Base-by-base conservation (phyloP, 129 eudicot species). In the Smallanthus sonchifolius region DNA sequence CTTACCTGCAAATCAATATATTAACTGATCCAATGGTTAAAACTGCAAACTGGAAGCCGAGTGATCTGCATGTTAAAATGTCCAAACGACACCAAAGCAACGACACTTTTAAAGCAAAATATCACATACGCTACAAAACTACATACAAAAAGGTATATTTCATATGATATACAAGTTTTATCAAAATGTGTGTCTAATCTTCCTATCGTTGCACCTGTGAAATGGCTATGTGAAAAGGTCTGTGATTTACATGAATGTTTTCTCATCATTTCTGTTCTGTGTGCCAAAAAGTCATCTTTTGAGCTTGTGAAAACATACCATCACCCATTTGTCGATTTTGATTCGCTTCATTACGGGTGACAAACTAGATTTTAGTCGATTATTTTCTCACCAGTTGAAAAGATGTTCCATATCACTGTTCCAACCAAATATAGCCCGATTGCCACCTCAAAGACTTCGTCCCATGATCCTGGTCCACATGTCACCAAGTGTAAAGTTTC, bases 391-490 rank as follows among this genome's bases (percentile, higher is more conserved):
- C 97, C 97, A 1, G 96, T 92, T 1, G 97, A 85, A 66, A 92
- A 92, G 34, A 89, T 89, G 80, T 92, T 92, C 96, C 96, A 92
- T 17, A 92, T 86, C 39, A 89, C 91, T 5, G 97, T 92, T 74
- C 96, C 97, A 17, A 81, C 89, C 65, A 92, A 74, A 69, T 92
- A 92, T 38, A 92, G 88, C 28, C 89, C 96, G 20, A 92, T 95
- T 0, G 96, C 91, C 34, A 92, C 94, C 84, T 89, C 83, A 43
- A 92, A 92, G 30, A 92, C 96, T 47, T 92, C 83, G 43, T 92
- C 96, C 97, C 97, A 92, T 37, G 97, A 89, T 69, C 97, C 97
- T 92, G 97, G n/a, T 17, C 65, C 69, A 64, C n/a, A n/a, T n/a
- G n/a, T n/a, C n/a, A n/a, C n/a, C n/a, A n/a, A n/a, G n/a, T n/a